Evolutionary conservation across 257 asterid species (phyloP).

Genomic region (Solanum chilense): DNA sequence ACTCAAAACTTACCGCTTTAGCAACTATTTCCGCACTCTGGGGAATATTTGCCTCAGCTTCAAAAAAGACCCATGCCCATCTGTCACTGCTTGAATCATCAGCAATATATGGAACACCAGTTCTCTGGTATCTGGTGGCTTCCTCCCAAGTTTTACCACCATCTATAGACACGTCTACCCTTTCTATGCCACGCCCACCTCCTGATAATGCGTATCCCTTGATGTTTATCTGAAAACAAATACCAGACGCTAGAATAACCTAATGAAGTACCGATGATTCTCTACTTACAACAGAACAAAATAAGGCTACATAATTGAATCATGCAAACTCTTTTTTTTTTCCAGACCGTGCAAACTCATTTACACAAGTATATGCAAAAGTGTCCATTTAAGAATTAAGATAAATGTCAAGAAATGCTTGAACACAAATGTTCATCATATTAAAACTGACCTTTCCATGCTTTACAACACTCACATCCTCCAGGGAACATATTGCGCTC

Average conservation of each 20-base stretch:
- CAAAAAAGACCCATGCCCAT: constrained; percentile 98
- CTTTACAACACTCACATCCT: constrained; percentile 48
- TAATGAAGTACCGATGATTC: background rate
- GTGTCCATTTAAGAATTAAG: background rate
- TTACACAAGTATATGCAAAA: background rate
- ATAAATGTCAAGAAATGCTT: background rate
- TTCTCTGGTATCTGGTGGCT: constrained; percentile 69
- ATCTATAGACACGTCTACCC: constrained; percentile 78
- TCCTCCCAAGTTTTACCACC: constrained; percentile 93
- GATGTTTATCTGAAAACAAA: constrained; percentile 43
- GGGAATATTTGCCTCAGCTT: constrained; percentile 64
- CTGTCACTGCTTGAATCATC: constrained; percentile 57
- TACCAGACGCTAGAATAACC: background rate
- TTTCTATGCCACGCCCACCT: constrained; percentile 95
- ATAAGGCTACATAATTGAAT: background rate
- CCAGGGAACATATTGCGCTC: constrained; percentile 89
- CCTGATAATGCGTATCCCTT: constrained; percentile 96
- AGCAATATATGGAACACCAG: constrained; percentile 53
- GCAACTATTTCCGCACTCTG: constrained; percentile 66
- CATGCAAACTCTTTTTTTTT: background rate
- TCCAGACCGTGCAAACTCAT: background rate
- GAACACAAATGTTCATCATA: background rate
- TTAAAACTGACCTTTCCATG: constrained; percentile 67
- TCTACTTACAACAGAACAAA: background rate
- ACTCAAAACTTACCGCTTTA: constrained; percentile 63